These are phyloP conservation scores for Kwoniella heveanensis DNA, from an alignment of 768 basidiomycete genomes.

Conservation along the genomic window DNA sequence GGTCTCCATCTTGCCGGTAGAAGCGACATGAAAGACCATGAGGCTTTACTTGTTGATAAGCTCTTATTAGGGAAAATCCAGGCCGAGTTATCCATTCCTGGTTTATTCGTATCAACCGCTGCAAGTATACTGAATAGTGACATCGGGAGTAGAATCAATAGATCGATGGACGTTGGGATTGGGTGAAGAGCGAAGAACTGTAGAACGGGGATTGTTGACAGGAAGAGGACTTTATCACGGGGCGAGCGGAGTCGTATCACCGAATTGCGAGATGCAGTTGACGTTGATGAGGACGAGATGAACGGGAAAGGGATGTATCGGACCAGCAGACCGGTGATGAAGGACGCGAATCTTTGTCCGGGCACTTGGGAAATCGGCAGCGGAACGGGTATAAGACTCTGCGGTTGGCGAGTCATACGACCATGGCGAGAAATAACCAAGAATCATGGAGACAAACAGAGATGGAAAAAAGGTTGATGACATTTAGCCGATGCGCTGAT, in stretches of 20 bases:
- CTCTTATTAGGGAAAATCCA: constrained; percentile 11
- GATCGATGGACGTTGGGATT: constrained; percentile 27
- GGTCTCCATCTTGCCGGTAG: constrained; percentile 52
- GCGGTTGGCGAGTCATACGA: not conserved
- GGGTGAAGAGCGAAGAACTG: constrained; percentile 47
- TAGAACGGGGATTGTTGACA: constrained; percentile 31
- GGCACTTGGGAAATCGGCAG: constrained; percentile 17
- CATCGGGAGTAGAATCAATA: constrained; percentile 35
- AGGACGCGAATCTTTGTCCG: constrained; percentile 20
- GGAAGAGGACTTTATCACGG: constrained; percentile 30
- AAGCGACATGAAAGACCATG: constrained; percentile 39
- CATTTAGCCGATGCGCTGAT: constrained; percentile 12
- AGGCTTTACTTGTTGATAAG: constrained; percentile 15
- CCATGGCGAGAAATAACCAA: not conserved
- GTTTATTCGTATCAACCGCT: not conserved
- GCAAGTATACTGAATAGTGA: constrained; percentile 16
- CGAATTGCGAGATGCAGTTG: not conserved
- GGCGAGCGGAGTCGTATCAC: constrained; percentile 18
- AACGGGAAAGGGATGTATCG: constrained; percentile 33
- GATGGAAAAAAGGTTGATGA: too few relatives aligned
- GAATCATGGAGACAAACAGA: too few relatives aligned
- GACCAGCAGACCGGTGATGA: constrained; percentile 27
- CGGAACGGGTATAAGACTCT: constrained; percentile 28
- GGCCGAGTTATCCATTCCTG: not conserved
- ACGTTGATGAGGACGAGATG: constrained; percentile 14